Conservation (phyloP, 2,329 filamentous ascomycete species). For the Neopestalotiopsis clavispora region DNA sequence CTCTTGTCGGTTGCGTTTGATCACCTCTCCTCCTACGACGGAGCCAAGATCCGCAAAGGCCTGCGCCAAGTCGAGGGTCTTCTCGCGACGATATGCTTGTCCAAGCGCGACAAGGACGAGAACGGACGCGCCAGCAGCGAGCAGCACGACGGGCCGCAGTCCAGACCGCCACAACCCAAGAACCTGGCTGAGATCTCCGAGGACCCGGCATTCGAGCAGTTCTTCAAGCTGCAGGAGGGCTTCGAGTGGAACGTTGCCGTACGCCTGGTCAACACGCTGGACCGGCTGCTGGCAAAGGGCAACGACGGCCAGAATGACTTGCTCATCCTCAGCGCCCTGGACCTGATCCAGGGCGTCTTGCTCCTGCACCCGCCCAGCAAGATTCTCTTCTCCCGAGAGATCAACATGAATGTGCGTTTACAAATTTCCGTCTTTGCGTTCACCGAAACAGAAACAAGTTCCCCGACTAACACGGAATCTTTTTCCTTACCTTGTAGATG, state of each 20-base stretch:
- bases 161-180: conserved; percentile 56
- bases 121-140: conserved; percentile 23
- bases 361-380: conserved; percentile 91
- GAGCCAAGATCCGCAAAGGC: conserved; percentile 88
- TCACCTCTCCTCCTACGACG: conserved; percentile 92
- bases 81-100: conserved; percentile 91
- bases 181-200: conserved; percentile 71
- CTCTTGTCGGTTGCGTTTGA: conserved; percentile 93
- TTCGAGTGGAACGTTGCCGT: conserved; percentile 98
- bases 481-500: conserved; percentile 55
- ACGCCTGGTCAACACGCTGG: conserved; percentile 83
- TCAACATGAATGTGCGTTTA: conserved; percentile 84
- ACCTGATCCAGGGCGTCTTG: conserved; percentile 86
- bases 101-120: conserved; percentile 39
- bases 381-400: conserved; percentile 82
- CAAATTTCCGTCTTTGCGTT: not conserved
- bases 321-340: conserved; percentile 85
- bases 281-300: conserved; percentile 82
- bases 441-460: not conserved
- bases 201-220: conserved; percentile 91
- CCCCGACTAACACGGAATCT: not conserved
- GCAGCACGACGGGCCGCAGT: conserved; percentile 40
- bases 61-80: conserved; percentile 92
- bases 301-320: conserved; percentile 84
- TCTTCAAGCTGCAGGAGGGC: conserved; percentile 94